Evolutionary conservation across 805 yeast species (phyloP), one percentile per base, ranked within the genome.

Genomic region (Saccharomycopsis sp.): DNA sequence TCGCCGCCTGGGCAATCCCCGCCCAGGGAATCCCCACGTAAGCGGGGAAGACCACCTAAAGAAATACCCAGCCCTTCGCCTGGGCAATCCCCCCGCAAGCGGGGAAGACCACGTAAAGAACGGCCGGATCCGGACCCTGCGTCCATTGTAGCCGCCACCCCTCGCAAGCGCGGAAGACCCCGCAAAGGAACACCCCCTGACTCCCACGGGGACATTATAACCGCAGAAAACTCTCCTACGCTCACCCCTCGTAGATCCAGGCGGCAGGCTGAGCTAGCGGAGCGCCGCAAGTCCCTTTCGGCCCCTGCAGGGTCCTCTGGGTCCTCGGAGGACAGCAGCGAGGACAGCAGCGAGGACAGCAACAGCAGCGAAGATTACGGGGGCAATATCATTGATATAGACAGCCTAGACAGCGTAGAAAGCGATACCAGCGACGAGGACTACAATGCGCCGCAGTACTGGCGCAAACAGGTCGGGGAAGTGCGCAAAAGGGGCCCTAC

Each of bases 31-130:
- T 4, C 68, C 73, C 47, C 50, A 57, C 3, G 61, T 59, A 5
- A 68, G 72, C 59, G 64, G 67, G 2, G 64, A 66, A 37, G 70
- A 66, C 46, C 73, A 76, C 61, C 63, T 67, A n/a, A 69, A 67
- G 12, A 62, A 57, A 34, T 59, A 76, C 50, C 70, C 69, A 61
- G 53, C 62, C 7, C 59, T 66, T 66, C 66, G 55, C 65, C 61
- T 40, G 47, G 51, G 34, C 50, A 62, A 16, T 55, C 53, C 29
- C 56, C 53, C 52, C 50, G 50, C 52, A 57, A 52, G 52, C n/a
- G 55, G 50, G 34, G 57, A 57, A 52, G 40, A 37, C 34, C 60
- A n/a, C 41, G 53, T 51, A n/a, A n/a, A n/a, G n/a, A n/a, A n/a
- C n/a, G n/a, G n/a, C n/a, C n/a, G n/a, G n/a, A n/a, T n/a, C n/a